Base-by-base conservation (phyloP, 2,329 filamentous ascomycete species). In the Cucurbitaria berberidis region DNA sequence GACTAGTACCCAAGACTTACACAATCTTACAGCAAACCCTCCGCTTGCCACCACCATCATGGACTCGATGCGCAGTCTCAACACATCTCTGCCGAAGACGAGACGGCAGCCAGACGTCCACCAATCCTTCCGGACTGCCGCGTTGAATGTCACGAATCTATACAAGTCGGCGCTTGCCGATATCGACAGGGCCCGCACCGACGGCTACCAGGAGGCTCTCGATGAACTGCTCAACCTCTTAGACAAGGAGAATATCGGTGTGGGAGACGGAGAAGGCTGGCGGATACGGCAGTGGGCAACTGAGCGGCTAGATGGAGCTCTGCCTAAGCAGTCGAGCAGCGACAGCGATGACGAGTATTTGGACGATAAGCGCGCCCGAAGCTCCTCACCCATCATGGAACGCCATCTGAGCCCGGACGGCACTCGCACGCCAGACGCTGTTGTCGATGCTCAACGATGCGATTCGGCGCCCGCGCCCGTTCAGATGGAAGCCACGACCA, bases 121-220 rank as follows among this genome's bases (percentile, higher is more conserved):
- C 52, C 88, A 93, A 65, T 88, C 91, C 53, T 99, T 99, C 82
- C 95, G 92, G 75, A 87, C 89, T 15, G 95, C 95, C 29, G 95
- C 95, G 18, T 82, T 97, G 29, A 96, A 92, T 5, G 93, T 98
- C 49, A 98, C 95, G 42, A 96, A 96, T 69, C 86, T 99, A 13
- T 98, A 98, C 80, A 97, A 96, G 77, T 93, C 88, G 34, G 93
- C 93, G 3, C 89, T 90, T 11, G 82, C 86, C 27, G 89, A 90
- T 43, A 88, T 95, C 72, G 82, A 88, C 44, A 87, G 88, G 67
- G 87, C 91, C 41, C 86, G 90, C 44, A 79, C 85, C 45, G 88
- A 93, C 34, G 95, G 95, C 22, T 98, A 97, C 67, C 93, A 97
- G 74, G 93, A 98, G 70, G 96, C 93, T 32, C 80, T 99, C 32